Percentiles rank a stretch among this genome's conserved stretches.
These are phyloP conservation scores for Leishmania arabica DNA, from an alignment of 208 protist species.

Conservation along the genomic window DNA sequence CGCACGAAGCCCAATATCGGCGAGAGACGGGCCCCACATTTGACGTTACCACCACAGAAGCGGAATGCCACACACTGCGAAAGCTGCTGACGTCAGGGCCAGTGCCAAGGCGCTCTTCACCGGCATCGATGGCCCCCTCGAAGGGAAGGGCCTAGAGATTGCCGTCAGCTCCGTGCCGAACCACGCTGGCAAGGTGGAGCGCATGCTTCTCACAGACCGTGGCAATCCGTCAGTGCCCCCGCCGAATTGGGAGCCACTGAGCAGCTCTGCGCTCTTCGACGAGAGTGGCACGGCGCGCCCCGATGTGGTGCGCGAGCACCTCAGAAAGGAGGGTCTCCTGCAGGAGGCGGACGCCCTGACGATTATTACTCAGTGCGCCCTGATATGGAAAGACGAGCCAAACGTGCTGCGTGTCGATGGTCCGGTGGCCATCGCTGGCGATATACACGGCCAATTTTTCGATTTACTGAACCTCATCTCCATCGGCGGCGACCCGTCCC, in stretches of 20 bases:
- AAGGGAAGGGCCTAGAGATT: constrained; percentile 1
- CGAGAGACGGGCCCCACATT: not conserved
- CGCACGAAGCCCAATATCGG: not conserved
- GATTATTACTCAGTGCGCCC: constrained; percentile 70
- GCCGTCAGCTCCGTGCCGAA: constrained; percentile 6
- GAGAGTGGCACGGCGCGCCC: constrained; percentile 44
- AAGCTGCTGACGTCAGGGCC: not conserved
- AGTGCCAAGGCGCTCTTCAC: constrained; percentile 6
- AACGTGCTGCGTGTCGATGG: constrained; percentile 83
- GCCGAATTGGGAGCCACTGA: constrained; percentile 77
- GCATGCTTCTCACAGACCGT: constrained; percentile 69
- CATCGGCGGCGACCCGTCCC: constrained; percentile 84
- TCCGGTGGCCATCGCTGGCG: constrained; percentile 88
- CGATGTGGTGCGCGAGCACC: constrained; percentile 73
- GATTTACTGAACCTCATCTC: constrained; percentile 96
- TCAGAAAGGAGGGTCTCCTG: constrained; percentile 76
- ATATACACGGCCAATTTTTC: constrained; percentile 98
- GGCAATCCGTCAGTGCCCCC: constrained; percentile 48
- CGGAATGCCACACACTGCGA: constrained; percentile 5
- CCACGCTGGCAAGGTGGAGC: constrained; percentile 31
- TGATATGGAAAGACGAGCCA: constrained; percentile 83
- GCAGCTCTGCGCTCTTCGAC: constrained; percentile 55
- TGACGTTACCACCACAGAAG: not conserved
- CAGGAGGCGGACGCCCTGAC: constrained; percentile 69
- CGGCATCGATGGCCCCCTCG: not conserved